Conservation (phyloP, 139 green algal species). For the Raphidocelis subcapitata region DNA sequence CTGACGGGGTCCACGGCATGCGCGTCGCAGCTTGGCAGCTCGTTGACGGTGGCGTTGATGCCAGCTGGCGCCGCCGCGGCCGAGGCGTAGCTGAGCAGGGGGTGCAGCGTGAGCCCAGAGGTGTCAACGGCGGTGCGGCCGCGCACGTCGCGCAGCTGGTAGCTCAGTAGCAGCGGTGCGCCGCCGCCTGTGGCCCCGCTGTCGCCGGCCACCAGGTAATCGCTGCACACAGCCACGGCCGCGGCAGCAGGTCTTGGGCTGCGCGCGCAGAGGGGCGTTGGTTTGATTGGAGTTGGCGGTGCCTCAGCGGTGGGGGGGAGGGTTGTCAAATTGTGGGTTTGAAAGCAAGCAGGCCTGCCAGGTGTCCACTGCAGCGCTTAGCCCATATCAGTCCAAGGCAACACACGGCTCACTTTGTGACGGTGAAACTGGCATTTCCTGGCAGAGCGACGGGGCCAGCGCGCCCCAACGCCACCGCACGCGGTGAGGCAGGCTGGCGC, state of each 20-base stretch:
- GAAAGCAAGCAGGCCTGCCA: too few species aligned
- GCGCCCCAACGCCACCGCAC: too few species aligned
- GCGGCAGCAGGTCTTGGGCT: conserved; percentile 16
- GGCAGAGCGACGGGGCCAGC: too few species aligned
- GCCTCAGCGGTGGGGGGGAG: too few species aligned
- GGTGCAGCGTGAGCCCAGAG: conserved; percentile 13
- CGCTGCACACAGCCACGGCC: conserved; percentile 21
- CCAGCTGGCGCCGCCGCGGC: not conserved
- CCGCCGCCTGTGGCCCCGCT: conserved; percentile 8
- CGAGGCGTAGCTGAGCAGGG: conserved; percentile 1
- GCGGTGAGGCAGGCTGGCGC: too few species aligned
- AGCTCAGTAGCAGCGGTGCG: conserved; percentile 19
- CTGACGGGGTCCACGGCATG: not conserved
- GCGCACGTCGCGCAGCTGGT: conserved; percentile 33
- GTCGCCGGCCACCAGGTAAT: conserved; percentile 29
- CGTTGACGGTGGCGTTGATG: not conserved
- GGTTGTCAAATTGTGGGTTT: too few species aligned
- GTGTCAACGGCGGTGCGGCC: conserved; percentile 23
- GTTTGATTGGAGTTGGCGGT: too few species aligned
- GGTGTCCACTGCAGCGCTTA: too few species aligned
- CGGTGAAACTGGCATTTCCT: too few species aligned
- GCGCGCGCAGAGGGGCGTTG: too few species aligned
- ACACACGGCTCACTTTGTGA: too few species aligned
- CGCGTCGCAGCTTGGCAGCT: conserved; percentile 1
- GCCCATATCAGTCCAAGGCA: too few species aligned